phyloP scores from a whole-genome alignment of 2,329 filamentous ascomycete species.

The Niveomyces coronatus region DNA sequence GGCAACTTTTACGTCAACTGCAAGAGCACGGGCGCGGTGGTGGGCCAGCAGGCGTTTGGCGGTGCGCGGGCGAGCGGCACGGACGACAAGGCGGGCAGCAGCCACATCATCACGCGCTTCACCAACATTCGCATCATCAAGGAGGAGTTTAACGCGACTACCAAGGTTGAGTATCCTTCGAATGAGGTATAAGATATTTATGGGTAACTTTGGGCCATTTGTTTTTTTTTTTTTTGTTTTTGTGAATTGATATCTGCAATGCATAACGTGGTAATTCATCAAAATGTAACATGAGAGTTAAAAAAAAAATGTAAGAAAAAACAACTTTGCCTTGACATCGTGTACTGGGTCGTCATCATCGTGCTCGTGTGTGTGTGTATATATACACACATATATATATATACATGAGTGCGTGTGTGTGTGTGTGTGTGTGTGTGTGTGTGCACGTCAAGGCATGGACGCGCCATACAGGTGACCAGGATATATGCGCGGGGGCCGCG shows the following conservation, averaged over 20 bases:
- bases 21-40: slow-evolving; percentile 66
- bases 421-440: too few species aligned
- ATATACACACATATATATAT: too few species aligned
- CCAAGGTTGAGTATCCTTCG: slow-evolving; percentile 58
- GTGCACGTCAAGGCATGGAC: neutral
- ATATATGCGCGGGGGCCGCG: slow-evolving; percentile 8
- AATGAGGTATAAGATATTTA: slow-evolving; percentile 48
- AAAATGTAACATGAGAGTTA: too few species aligned
- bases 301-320: too few species aligned
- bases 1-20: slow-evolving; percentile 84
- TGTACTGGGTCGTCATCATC: too few species aligned
- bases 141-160: slow-evolving; percentile 61
- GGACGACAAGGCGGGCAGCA: slow-evolving; percentile 63
- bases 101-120: slow-evolving; percentile 53
- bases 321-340: too few species aligned
- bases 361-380: too few species aligned
- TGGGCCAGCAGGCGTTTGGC: slow-evolving; percentile 64
- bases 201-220: slow-evolving; percentile 1
- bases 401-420: too few species aligned
- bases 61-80: slow-evolving; percentile 58
- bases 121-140: slow-evolving; percentile 59
- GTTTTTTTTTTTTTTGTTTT: too few species aligned
- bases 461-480: slow-evolving; percentile 6
- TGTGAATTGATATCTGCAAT: too few species aligned
- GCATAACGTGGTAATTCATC: too few species aligned